These are phyloP conservation scores for Alternaria sp. DNA, from an alignment of 2,329 filamentous ascomycete species.

Conservation along the genomic window DNA sequence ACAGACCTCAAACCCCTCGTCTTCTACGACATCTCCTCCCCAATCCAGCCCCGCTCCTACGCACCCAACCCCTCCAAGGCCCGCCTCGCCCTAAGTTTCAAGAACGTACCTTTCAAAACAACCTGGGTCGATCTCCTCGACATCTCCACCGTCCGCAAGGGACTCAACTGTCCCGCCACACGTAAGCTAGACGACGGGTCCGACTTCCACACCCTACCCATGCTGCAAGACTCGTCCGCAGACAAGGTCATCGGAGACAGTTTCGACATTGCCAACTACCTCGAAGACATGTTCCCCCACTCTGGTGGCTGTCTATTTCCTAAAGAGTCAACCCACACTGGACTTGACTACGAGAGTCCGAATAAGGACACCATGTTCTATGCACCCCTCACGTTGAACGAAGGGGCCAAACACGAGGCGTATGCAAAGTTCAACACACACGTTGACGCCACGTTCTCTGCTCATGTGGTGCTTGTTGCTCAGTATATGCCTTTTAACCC, in stretches of 20 bases:
- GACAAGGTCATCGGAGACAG: constrained; percentile 62
- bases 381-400: constrained; percentile 27
- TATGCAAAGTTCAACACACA: constrained; percentile 59
- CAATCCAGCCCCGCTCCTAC: constrained; percentile 48
- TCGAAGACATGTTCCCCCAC: constrained; percentile 60
- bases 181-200: constrained; percentile 64
- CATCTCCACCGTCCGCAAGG: constrained; percentile 52
- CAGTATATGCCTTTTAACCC: constrained; percentile 60
- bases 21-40: constrained; percentile 59
- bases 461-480: constrained; percentile 52
- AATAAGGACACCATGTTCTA: constrained; percentile 35
- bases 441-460: constrained; percentile 62
- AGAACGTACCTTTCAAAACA: constrained; percentile 56
- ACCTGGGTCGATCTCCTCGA: constrained; percentile 62
- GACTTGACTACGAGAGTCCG: constrained; percentile 40
- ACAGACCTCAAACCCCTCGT: constrained; percentile 37
- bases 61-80: constrained; percentile 60
- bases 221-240: constrained; percentile 58
- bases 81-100: constrained; percentile 60
- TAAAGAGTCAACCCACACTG: constrained; percentile 15
- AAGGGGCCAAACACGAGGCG: constrained; percentile 44
- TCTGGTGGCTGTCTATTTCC: constrained; percentile 60
- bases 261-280: constrained; percentile 69
- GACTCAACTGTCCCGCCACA: constrained; percentile 56
- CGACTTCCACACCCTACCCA: constrained; percentile 67